These are phyloP conservation scores for Talaromyces sp. DNA, from an alignment of 2,329 filamentous ascomycete species.

Conservation along the genomic window DNA sequence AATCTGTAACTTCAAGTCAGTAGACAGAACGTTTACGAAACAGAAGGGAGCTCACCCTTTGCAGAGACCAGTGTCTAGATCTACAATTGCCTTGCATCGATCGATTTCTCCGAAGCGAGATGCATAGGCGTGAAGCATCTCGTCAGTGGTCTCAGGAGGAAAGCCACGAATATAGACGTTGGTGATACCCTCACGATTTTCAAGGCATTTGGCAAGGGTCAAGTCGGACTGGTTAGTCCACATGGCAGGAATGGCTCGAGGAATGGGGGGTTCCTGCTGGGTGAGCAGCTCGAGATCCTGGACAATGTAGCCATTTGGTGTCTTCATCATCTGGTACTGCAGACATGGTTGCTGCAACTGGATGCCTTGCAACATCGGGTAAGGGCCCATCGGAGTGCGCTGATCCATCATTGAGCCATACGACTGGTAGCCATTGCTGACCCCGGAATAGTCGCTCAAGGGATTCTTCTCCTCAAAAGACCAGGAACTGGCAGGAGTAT, in stretches of 20 bases:
- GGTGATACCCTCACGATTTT: conserved; percentile 91
- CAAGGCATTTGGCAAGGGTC: conserved; percentile 87
- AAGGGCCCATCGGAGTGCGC: conserved; percentile 52
- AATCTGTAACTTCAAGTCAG: conserved; percentile 61
- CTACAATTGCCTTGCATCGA: conserved; percentile 98
- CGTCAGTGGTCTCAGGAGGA: conserved; percentile 91
- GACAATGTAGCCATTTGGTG: conserved; percentile 45
- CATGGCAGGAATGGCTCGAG: conserved; percentile 83
- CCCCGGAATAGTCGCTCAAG: conserved; percentile 64
- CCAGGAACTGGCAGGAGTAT: conserved; percentile 43
- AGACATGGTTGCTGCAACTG: conserved; percentile 48
- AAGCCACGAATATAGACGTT: conserved; percentile 98
- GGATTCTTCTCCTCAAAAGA: conserved; percentile 47
- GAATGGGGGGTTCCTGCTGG: conserved; percentile 76
- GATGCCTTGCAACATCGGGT: conserved; percentile 58
- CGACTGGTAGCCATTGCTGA: conserved; percentile 51
- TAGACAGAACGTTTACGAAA: conserved; percentile 4
- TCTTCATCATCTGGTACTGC: conserved; percentile 49
- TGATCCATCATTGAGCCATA: conserved; percentile 61
- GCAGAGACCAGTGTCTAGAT: conserved; percentile 87
- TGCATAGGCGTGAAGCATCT: conserved; percentile 78
- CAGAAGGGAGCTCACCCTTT: conserved; percentile 69
- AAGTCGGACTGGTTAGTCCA: conserved; percentile 79
- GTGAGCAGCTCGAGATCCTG: conserved; percentile 63
- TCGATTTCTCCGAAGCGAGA: conserved; percentile 89